These are phyloP conservation scores for Botryotinia convoluta DNA, from an alignment of 2,329 filamentous ascomycete species.

Conservation along the genomic window DNA sequence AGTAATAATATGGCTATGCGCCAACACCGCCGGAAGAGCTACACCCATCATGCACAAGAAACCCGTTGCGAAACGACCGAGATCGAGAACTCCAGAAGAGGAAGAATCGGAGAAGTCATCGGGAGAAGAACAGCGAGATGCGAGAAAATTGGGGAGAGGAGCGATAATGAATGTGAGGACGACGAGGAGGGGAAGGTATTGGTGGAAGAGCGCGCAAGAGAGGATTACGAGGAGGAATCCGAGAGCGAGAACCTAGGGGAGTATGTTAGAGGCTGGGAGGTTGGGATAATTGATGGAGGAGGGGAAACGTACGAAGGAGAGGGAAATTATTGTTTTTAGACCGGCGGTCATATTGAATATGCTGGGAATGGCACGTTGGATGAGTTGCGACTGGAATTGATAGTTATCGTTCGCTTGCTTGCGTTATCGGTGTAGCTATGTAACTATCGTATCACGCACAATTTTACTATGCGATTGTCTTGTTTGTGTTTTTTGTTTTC, in stretches of 20 bases:
- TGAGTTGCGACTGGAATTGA: background rate
- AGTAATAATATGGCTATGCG: constrained; percentile 80
- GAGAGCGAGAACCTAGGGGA: constrained; percentile 81
- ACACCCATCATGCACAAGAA: constrained; percentile 98
- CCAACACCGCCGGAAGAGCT: constrained; percentile 83
- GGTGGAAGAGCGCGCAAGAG: constrained; percentile 90
- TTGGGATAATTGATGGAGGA: background rate
- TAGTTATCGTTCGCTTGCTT: background rate
- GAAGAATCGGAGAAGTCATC: constrained; percentile 84
- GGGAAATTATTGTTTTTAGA: constrained; percentile 97
- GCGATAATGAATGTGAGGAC: constrained; percentile 94
- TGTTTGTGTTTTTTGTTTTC: background rate
- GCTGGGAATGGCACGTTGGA: background rate
- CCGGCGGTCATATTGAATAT: constrained; percentile 64
- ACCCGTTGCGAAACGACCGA: constrained; percentile 90
- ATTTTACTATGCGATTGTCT: background rate
- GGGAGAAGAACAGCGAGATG: constrained; percentile 78
- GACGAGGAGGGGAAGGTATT: constrained; percentile 92
- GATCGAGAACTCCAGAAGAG: constrained; percentile 81
- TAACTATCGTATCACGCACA: background rate
- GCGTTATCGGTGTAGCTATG: background rate
- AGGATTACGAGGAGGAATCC: constrained; percentile 99
- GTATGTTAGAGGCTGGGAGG: constrained; percentile 1
- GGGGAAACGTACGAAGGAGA: constrained; percentile 75
- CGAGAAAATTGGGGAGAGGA: constrained; percentile 95